Base-by-base conservation (phyloP, 306 rosid species). In the Cicer chorassanicum region DNA sequence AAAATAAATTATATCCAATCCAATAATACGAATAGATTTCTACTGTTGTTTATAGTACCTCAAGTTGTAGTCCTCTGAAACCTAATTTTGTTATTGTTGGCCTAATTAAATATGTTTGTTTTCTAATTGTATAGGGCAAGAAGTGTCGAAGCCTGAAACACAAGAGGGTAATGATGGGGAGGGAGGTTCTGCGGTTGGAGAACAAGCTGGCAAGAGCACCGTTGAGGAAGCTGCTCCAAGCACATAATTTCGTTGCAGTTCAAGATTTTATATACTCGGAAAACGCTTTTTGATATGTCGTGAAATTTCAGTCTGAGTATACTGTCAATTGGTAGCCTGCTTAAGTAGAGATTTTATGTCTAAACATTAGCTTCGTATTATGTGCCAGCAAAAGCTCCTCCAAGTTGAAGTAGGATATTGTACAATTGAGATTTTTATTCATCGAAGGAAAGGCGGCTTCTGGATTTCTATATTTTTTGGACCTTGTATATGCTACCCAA, bases 101-200 rank as follows among this genome's bases (percentile, higher is more conserved):
- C 4, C 5, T 21, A 42, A 19, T 79, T 34, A 21, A 39, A 64
- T 4, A 16, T 18, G 2, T 6, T 18, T 42, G 60, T 65, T 75
- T 54, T 59, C 39, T 1, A 66, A 39, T 38, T 46, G 15, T 40
- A 7, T 13, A 91, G 96, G 78, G 78, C 86, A 59, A 80, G 97
- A 89, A 74, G 90, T 80, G 72, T 63, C 87, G 0, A 91, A 89
- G 85, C 85, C 89, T 41, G 91, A 29, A 34, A 85, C 56, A 76
- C 70, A 68, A 39, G 75, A 64, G 19, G 81, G 18, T 38, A 46
- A 59, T 49, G 59, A 73, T 39, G 73, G 67, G 21, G 87, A 21
- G 67, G 48, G 68, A 62, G 68, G 60, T 54, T 54, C 12, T 54
- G 8, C 11, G 9, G 60, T 54, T 54, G 60, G 60, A 16, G 24